Percentiles rank a stretch among this genome's conserved stretches.
These are phyloP conservation scores for Cenococcum geophilum DNA, from an alignment of 495 filamentous ascomycete species.

Conservation along the genomic window DNA sequence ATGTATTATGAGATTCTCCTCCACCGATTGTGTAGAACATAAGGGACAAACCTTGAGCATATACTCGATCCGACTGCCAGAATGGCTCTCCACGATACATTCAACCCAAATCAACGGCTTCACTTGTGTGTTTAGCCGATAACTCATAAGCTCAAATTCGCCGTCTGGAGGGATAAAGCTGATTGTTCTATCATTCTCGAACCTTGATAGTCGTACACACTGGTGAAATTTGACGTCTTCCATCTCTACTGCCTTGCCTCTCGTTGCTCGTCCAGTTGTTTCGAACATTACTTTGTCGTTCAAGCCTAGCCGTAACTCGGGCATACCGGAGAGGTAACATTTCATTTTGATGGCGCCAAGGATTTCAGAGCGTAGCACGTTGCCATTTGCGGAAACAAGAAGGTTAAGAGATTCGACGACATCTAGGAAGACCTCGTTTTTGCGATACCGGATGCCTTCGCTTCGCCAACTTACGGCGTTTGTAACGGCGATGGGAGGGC, in stretches of 20 bases:
- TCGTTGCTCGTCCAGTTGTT: constrained; percentile 86
- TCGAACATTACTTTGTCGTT: constrained; percentile 99
- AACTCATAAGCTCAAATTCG: constrained; percentile 99
- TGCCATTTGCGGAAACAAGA: constrained; percentile 88
- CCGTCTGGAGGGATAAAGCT: constrained; percentile 98
- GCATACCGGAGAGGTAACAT: constrained; percentile 98
- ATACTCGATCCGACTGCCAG: constrained; percentile 90
- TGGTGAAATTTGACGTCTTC: constrained; percentile 99
- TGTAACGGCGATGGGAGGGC: constrained; percentile 98
- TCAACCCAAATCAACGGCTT: constrained; percentile 99
- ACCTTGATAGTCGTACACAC: constrained; percentile 89
- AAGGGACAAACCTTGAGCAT: constrained; percentile 70
- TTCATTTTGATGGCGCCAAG: constrained; percentile 99
- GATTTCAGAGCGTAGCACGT: constrained; percentile 95
- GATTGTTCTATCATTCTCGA: constrained; percentile 98
- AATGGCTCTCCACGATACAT: constrained; percentile 92
- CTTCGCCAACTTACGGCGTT: constrained; percentile 98
- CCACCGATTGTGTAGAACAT: not conserved
- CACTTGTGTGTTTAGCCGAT: constrained; percentile 96
- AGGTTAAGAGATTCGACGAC: constrained; percentile 97
- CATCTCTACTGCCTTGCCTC: constrained; percentile 99
- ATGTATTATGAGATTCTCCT: not conserved
- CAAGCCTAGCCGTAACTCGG: constrained; percentile 85
- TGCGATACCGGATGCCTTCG: constrained; percentile 97
- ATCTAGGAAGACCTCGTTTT: constrained; percentile 98